Percentiles rank a stretch among this genome's conserved stretches.
Conservation (phyloP, 163 green algal genomes). For the Scenedesmus sp. region DNA sequence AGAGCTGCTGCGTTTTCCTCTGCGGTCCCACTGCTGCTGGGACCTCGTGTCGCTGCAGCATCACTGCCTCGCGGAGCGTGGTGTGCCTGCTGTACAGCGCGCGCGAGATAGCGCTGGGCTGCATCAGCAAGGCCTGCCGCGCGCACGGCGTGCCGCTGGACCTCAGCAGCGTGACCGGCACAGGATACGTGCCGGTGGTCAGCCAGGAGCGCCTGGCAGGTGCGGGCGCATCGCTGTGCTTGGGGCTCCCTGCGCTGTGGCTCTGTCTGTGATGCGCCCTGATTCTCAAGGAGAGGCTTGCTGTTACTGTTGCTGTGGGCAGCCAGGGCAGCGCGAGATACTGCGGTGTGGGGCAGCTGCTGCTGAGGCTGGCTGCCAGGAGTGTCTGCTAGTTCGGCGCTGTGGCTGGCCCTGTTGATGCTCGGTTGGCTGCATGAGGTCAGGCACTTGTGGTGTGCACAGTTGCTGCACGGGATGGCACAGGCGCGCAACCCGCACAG, state of each 20-base stretch:
- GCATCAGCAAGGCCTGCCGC: constrained; percentile 30
- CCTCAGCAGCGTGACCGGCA: background rate
- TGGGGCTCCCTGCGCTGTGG: background rate
- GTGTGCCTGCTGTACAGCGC: constrained; percentile 31
- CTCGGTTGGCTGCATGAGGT: background rate
- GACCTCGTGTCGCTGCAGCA: background rate
- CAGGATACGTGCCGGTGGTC: background rate
- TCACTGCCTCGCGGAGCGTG: background rate
- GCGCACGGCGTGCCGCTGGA: background rate
- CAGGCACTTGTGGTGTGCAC: background rate
- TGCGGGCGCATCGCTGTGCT: background rate
- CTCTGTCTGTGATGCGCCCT: background rate
- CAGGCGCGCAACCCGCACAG: background rate
- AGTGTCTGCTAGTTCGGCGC: too few species aligned
- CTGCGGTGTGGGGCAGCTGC: too few species aligned
- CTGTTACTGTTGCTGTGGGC: too few species aligned
- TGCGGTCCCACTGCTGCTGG: background rate
- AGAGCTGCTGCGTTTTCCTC: background rate
- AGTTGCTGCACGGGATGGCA: background rate
- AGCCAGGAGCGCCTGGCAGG: constrained; percentile 14
- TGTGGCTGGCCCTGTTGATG: too few species aligned
- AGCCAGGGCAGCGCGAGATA: too few species aligned
- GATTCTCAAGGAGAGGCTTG: too few species aligned
- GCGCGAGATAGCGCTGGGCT: constrained; percentile 16
- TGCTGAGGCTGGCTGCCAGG: too few species aligned